Evolutionary conservation across 805 yeast species (phyloP).

Genomic region (Ogataea populi-albae): DNA sequence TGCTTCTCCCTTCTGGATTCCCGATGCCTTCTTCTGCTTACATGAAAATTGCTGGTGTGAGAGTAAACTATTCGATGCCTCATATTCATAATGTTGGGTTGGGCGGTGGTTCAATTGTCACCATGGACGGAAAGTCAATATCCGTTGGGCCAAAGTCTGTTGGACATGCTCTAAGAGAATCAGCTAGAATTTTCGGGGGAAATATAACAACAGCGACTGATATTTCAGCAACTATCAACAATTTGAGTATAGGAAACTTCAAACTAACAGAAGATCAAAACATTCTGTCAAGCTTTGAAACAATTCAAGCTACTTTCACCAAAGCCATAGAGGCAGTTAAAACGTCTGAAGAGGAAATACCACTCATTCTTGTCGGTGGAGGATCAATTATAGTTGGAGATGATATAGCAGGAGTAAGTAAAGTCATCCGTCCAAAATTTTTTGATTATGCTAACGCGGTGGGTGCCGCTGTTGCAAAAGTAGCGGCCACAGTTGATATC

Average conservation of each 20-base stretch:
- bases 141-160: slow-evolving; percentile 47
- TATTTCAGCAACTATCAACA: slow-evolving; percentile 33
- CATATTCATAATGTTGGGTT: slow-evolving; percentile 46
- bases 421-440: slow-evolving; percentile 39
- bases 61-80: slow-evolving; percentile 49
- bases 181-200: slow-evolving; percentile 42
- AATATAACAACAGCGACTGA: slow-evolving; percentile 39
- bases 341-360: slow-evolving; percentile 22
- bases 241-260: slow-evolving; percentile 26
- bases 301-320: slow-evolving; percentile 5
- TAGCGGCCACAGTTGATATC: slow-evolving; percentile 30
- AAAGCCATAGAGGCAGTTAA: slow-evolving; percentile 8
- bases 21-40: slow-evolving; percentile 44
- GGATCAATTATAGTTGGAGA: slow-evolving; percentile 44
- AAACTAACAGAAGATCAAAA: not conserved
- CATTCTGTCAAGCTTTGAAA: slow-evolving; percentile 1
- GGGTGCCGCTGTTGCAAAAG: slow-evolving; percentile 47
- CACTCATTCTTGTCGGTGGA: slow-evolving; percentile 47
- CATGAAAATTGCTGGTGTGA: slow-evolving; percentile 42
- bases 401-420: slow-evolving; percentile 36
- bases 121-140: slow-evolving; percentile 18
- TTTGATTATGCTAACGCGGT: slow-evolving; percentile 46
- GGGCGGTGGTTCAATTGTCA: slow-evolving; percentile 48
- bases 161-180: slow-evolving; percentile 36
- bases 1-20: slow-evolving; percentile 42